Evolutionary conservation across 2,329 filamentous ascomycete genomes (phyloP).

Genomic region (Lasiodiplodia theobromae): DNA sequence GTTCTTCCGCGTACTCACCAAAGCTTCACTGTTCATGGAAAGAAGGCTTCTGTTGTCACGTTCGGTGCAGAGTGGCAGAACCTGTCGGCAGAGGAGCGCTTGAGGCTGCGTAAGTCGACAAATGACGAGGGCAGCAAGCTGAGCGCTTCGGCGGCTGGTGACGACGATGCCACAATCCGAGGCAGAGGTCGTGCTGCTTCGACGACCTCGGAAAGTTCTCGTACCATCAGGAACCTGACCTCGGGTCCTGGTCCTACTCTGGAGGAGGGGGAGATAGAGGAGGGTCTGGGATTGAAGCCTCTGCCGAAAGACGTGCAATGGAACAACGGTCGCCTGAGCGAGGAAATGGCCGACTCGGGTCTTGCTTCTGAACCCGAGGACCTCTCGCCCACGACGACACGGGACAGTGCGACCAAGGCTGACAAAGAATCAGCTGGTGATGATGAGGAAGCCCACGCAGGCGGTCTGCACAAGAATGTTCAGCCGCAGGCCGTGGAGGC

Average conservation of each 20-base stretch:
- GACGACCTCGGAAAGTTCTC: constrained; percentile 13
- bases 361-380: constrained; percentile 24
- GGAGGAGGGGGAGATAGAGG: constrained; percentile 26
- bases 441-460: constrained; percentile 3
- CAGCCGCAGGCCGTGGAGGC: constrained; percentile 25
- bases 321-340: constrained; percentile 15
- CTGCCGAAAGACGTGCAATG: constrained; percentile 13
- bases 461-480: constrained; percentile 9
- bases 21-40: constrained; percentile 95
- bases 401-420: constrained; percentile 1
- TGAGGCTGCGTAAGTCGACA: constrained; percentile 43
- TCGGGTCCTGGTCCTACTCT: constrained; percentile 13
- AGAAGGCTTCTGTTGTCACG: constrained; percentile 97
- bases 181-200: constrained; percentile 21
- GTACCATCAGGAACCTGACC: constrained; percentile 12
- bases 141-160: neutral
- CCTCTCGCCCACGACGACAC: constrained; percentile 21
- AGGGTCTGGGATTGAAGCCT: constrained; percentile 18
- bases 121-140: constrained; percentile 16
- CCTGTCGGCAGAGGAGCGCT: constrained; percentile 46
- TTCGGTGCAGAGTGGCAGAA: constrained; percentile 90
- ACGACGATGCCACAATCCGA: constrained; percentile 17
- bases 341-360: constrained; percentile 28
- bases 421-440: constrained; percentile 8
- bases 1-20: constrained; percentile 79